These are phyloP conservation scores for Fusarium marasasianum DNA, from an alignment of 2,329 filamentous ascomycete species.

Conservation along the genomic window DNA sequence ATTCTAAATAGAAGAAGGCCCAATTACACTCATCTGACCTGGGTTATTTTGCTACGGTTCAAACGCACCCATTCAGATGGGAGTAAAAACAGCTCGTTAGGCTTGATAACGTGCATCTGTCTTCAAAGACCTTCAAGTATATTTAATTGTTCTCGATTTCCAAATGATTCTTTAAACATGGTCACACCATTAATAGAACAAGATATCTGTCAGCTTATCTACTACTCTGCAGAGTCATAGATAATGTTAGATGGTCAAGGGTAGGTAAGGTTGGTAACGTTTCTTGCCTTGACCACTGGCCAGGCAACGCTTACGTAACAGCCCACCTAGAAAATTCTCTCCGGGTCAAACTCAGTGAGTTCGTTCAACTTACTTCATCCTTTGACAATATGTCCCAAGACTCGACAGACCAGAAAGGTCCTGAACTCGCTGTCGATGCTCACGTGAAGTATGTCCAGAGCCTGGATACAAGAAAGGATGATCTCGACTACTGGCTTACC, in stretches of 20 bases:
- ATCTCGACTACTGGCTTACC: constrained; percentile 97
- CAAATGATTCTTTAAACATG: background rate
- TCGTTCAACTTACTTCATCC: constrained; percentile 3
- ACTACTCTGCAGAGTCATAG: background rate
- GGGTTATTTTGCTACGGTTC: too few species aligned
- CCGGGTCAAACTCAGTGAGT: constrained; percentile 2
- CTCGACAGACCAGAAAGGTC: constrained; percentile 47
- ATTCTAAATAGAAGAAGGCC: background rate
- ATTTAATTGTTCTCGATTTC: background rate
- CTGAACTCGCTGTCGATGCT: constrained; percentile 60
- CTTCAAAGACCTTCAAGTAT: background rate
- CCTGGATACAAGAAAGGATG: constrained; percentile 89
- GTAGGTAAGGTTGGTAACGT: background rate
- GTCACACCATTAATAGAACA: too few species aligned
- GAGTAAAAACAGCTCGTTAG: background rate
- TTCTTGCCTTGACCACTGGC: background rate
- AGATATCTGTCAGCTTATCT: background rate
- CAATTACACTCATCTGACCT: background rate
- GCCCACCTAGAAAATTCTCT: constrained; percentile 27
- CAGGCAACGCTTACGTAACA: constrained; percentile 33
- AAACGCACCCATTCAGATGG: background rate
- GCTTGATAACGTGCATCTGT: background rate
- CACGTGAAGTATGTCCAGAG: constrained; percentile 95
- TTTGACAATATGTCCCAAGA: constrained; percentile 45
- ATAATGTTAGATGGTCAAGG: constrained; percentile 1